A percentile compares a stretch with the other conserved stretches of the same genome.
These are phyloP conservation scores for Cephalotrichum gorgonifer DNA, from an alignment of 2,329 filamentous ascomycete genomes.

Conservation along the genomic window DNA sequence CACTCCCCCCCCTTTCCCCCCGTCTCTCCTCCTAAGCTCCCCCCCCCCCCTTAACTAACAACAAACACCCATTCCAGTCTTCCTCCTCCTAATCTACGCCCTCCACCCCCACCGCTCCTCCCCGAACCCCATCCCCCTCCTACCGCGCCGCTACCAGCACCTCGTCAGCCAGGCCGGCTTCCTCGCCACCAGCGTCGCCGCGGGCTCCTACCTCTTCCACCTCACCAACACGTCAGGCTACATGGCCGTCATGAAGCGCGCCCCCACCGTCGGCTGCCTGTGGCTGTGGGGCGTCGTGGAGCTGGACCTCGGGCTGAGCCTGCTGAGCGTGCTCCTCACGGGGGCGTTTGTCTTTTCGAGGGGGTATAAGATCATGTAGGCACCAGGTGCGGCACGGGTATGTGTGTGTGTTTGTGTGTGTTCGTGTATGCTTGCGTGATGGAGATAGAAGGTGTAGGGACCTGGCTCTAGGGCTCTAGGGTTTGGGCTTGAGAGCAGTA, in stretches of 20 bases:
- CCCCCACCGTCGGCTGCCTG: constrained; percentile 77
- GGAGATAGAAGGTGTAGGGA: no score
- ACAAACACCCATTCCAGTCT: constrained; percentile 27
- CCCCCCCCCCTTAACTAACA: background rate
- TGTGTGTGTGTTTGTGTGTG: background rate
- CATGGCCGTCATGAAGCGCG: constrained; percentile 81
- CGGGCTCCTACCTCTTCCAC: constrained; percentile 72
- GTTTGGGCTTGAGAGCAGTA: no score
- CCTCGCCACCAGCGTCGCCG: constrained; percentile 44
- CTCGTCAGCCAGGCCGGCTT: constrained; percentile 51
- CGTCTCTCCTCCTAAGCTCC: constrained; percentile 2
- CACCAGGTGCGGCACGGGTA: background rate
- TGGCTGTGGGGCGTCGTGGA: constrained; percentile 95
- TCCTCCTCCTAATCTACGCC: constrained; percentile 43
- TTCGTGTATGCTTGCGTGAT: background rate
- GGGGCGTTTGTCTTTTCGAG: constrained; percentile 34
- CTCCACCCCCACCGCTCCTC: constrained; percentile 43
- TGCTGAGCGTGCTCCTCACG: constrained; percentile 38
- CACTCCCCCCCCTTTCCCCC: background rate
- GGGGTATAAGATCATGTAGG: constrained; percentile 35
- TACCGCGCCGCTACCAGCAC: constrained; percentile 34
- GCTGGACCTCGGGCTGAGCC: constrained; percentile 59
- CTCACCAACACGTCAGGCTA: constrained; percentile 74
- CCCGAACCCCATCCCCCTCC: constrained; percentile 36
- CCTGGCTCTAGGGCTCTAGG: no score